Evolutionary conservation across 169 alveolate species (phyloP).

Genomic region (Plasmodium blacklocki): DNA sequence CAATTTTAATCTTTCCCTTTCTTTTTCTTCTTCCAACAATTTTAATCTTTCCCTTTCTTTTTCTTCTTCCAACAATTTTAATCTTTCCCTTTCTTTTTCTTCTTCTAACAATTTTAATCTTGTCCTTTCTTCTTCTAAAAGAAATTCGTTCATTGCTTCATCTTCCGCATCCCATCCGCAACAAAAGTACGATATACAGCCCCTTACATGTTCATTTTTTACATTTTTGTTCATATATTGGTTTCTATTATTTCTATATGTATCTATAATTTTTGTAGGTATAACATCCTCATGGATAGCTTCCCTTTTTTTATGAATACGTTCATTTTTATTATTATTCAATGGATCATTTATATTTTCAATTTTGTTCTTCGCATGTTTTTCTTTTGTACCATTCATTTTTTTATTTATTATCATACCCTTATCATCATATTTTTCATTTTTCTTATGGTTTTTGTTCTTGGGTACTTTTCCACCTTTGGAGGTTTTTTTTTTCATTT

Average conservation of each 20-base stretch:
- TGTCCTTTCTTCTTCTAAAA: constrained; percentile 12
- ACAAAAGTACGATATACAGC: constrained; percentile 35
- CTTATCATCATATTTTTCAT: background rate
- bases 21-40: constrained; percentile 29
- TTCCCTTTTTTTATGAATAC: constrained; percentile 1
- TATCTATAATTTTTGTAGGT: background rate
- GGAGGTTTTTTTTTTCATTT: background rate
- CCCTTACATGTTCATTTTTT: background rate
- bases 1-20: constrained; percentile 19
- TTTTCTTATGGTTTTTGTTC: background rate
- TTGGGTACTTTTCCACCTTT: background rate
- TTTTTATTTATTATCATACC: background rate
- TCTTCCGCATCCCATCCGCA: constrained; percentile 55
- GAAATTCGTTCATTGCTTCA: constrained; percentile 19
- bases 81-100: constrained; percentile 4
- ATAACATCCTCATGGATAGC: background rate
- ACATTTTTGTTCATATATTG: background rate
- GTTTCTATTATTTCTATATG: background rate
- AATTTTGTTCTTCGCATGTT: background rate
- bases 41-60: constrained; percentile 15
- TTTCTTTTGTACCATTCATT: background rate
- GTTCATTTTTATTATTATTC: background rate
- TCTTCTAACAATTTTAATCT: background rate
- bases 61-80: constrained; percentile 1
- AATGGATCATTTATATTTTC: background rate